Conservation (phyloP, 345 rosid genomes). For the Lepidium aucheri region DNA sequence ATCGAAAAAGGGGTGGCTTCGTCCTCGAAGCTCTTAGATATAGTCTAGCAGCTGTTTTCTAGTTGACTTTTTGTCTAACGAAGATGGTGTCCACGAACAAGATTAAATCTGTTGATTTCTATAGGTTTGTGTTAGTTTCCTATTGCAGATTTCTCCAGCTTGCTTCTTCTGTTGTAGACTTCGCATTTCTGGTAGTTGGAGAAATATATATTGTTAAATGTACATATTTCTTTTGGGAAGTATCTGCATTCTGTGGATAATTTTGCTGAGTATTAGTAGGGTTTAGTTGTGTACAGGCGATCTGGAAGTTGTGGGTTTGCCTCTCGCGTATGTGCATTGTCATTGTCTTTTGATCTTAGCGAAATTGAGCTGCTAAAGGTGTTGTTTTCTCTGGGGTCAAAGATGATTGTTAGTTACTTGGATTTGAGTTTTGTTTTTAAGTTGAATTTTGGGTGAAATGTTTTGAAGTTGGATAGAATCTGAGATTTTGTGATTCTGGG, state of each 20-base stretch:
- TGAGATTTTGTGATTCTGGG: constrained; percentile 9
- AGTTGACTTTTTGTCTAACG: constrained; percentile 8
- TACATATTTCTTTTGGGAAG: neutral
- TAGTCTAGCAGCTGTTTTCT: neutral
- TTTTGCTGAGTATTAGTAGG: neutral
- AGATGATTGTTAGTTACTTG: neutral
- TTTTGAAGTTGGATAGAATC: neutral
- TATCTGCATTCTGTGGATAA: neutral
- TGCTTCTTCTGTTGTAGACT: neutral
- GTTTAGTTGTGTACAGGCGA: constrained; percentile 1
- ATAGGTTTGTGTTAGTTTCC: constrained; percentile 35
- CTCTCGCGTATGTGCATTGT: neutral
- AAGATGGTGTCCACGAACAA: constrained; percentile 55
- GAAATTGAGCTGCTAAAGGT: neutral
- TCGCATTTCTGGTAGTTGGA: neutral
- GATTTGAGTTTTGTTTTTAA: neutral
- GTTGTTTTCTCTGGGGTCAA: neutral
- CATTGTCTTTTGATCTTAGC: neutral
- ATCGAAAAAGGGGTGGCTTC: neutral
- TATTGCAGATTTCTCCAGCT: neutral
- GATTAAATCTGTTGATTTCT: constrained; percentile 71
- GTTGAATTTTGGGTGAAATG: neutral
- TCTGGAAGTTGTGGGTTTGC: neutral
- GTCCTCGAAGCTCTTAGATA: constrained; percentile 14
- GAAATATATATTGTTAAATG: neutral